phyloP scores from a whole-genome alignment of 257 asterid species.

The Solanum chmielewskii region DNA sequence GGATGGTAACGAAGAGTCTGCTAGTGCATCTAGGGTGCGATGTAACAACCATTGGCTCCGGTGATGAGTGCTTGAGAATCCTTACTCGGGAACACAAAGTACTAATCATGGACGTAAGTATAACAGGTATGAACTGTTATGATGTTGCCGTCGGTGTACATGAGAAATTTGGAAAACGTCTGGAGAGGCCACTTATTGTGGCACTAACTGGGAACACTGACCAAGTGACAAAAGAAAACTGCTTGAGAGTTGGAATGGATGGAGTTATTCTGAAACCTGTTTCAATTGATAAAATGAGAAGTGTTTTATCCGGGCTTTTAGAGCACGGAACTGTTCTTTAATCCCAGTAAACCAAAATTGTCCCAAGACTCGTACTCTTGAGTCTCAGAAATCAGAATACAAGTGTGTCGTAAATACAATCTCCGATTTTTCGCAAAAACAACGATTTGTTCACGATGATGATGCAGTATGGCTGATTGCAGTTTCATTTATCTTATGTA shows the following conservation, averaged over 20 bases:
- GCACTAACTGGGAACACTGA: slow-evolving; percentile 68
- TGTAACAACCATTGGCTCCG: slow-evolving; percentile 54
- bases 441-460: background rate
- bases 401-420: background rate
- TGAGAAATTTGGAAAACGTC: slow-evolving; percentile 55
- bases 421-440: background rate
- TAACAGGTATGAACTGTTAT: slow-evolving; percentile 45
- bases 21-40: slow-evolving; percentile 85
- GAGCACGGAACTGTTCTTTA: slow-evolving; percentile 57
- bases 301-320: slow-evolving; percentile 58
- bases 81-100: slow-evolving; percentile 63
- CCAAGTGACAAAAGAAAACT: slow-evolving; percentile 55
- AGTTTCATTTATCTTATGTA: background rate
- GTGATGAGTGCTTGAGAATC: slow-evolving; percentile 68
- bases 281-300: slow-evolving; percentile 84
- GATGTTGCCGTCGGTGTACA: slow-evolving; percentile 55
- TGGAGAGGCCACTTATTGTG: slow-evolving; percentile 53
- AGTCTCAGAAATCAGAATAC: background rate
- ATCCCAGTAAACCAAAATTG: slow-evolving; percentile 13
- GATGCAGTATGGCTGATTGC: background rate
- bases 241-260: slow-evolving; percentile 75
- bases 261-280: slow-evolving; percentile 76
- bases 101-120: slow-evolving; percentile 54
- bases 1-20: slow-evolving; percentile 80
- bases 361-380: background rate